Percentiles rank a stretch among this genome's conserved stretches.
These are phyloP conservation scores for Hammondia hammondi DNA, from an alignment of 169 alveolate genomes.

Conservation along the genomic window DNA sequence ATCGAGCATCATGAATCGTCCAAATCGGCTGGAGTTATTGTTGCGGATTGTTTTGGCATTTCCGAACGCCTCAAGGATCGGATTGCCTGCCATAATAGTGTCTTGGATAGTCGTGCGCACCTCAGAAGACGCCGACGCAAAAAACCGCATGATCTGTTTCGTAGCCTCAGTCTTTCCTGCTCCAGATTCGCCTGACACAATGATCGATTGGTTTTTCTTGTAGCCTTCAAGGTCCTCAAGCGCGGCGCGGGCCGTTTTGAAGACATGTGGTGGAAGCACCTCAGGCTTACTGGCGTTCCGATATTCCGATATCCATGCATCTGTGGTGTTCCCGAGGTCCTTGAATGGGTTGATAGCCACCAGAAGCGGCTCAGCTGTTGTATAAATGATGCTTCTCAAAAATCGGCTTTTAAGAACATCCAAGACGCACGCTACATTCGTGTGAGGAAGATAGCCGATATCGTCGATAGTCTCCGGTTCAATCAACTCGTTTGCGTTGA, in stretches of 20 bases:
- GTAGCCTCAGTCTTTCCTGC: constrained; percentile 99
- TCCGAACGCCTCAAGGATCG: constrained; percentile 91
- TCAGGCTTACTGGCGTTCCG: constrained; percentile 79
- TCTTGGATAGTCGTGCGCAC: constrained; percentile 55
- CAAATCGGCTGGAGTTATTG: constrained; percentile 90
- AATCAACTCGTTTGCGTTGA: constrained; percentile 70
- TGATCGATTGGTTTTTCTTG: constrained; percentile 49
- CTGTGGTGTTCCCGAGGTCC: constrained; percentile 88
- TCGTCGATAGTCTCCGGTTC: constrained; percentile 88
- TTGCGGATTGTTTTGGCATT: constrained; percentile 92
- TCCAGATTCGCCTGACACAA: constrained; percentile 93
- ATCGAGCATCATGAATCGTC: constrained; percentile 94
- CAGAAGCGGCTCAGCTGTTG: constrained; percentile 92
- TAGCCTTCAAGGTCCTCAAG: constrained; percentile 47
- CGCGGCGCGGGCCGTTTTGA: constrained; percentile 79
- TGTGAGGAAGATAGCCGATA: constrained; percentile 89
- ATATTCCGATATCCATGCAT: constrained; percentile 82
- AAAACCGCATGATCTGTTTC: constrained; percentile 71
- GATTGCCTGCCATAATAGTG: constrained; percentile 87
- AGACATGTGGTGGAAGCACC: constrained; percentile 85
- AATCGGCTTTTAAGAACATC: constrained; percentile 79
- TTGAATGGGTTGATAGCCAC: constrained; percentile 91
- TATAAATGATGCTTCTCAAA: constrained; percentile 67
- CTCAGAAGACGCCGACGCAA: constrained; percentile 27
- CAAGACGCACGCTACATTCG: constrained; percentile 88